These are phyloP conservation scores for Penicillium sp. DNA, from an alignment of 2,329 filamentous ascomycete species.

Conservation along the genomic window DNA sequence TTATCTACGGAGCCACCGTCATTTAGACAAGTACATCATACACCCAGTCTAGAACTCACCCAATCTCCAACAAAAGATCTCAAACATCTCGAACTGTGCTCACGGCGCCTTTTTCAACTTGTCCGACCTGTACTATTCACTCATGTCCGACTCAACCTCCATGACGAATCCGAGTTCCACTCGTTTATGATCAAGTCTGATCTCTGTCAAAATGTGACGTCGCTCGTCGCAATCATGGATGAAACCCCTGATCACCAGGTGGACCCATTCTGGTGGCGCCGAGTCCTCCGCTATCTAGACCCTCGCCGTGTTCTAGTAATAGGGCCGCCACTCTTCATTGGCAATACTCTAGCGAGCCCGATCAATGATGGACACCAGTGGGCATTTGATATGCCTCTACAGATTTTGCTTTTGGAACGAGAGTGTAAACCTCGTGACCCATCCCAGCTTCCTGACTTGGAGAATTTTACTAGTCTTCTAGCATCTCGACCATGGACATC, in stretches of 20 bases:
- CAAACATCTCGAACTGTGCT: slow-evolving; percentile 58
- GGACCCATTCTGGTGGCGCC: slow-evolving; percentile 53
- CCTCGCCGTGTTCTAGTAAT: slow-evolving; percentile 56
- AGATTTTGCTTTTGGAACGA: slow-evolving; percentile 54
- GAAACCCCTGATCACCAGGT: slow-evolving; percentile 40
- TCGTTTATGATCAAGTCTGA: slow-evolving; percentile 36
- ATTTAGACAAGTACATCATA: slow-evolving; percentile 48
- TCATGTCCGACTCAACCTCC: slow-evolving; percentile 46
- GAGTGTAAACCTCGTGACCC: slow-evolving; percentile 11
- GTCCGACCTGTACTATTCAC: slow-evolving; percentile 58
- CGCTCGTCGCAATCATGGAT: slow-evolving; percentile 47
- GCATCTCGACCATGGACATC: slow-evolving; percentile 48
- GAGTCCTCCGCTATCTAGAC: slow-evolving; percentile 54
- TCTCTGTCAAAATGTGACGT: slow-evolving; percentile 44
- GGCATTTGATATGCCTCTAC: slow-evolving; percentile 63
- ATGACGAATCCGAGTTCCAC: slow-evolving; percentile 36
- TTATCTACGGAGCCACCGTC: slow-evolving; percentile 54
- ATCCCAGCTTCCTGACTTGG: slow-evolving; percentile 30
- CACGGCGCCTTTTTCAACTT: slow-evolving; percentile 53
- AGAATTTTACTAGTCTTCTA: slow-evolving; percentile 47
- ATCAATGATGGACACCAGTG: slow-evolving; percentile 59
- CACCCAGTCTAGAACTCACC: slow-evolving; percentile 49
- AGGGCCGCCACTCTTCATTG: slow-evolving; percentile 62
- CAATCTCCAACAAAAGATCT: slow-evolving; percentile 42
- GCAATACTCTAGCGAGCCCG: slow-evolving; percentile 57